Percentiles rank a stretch among this genome's conserved stretches.
These are phyloP conservation scores for Cladochytrium replicatum DNA, from an alignment of 192 early-diverging fungal genomes.

Conservation along the genomic window DNA sequence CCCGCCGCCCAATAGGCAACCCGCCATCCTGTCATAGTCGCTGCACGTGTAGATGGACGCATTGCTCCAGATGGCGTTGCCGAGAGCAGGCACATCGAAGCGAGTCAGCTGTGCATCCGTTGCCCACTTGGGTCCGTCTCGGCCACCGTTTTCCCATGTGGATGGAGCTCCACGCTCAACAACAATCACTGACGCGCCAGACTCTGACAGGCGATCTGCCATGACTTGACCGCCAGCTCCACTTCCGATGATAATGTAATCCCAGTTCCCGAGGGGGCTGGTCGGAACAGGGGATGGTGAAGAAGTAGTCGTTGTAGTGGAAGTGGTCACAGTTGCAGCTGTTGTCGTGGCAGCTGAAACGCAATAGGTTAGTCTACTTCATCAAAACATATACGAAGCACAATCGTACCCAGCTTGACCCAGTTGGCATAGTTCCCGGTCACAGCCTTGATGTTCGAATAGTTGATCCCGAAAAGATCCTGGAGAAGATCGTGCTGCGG, in stretches of 20 bases:
- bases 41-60: not conserved
- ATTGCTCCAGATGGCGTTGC: not conserved
- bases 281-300: not conserved
- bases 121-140: conserved; percentile 1
- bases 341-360: not conserved
- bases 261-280: not conserved
- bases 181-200: not conserved
- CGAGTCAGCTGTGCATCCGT: not conserved
- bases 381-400: no score
- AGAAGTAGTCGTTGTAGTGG: not conserved
- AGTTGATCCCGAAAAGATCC: not conserved
- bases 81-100: not conserved
- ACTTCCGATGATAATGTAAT: not conserved
- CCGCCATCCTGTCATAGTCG: not conserved
- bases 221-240: not conserved
- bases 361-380: no score
- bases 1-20: not conserved
- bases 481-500: not conserved
- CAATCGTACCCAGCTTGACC: not conserved
- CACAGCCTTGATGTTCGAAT: not conserved
- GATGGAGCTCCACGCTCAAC: not conserved
- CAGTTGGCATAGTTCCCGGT: not conserved
- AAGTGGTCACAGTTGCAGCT: not conserved
- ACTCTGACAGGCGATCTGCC: not conserved
- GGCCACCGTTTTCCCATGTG: not conserved